These are phyloP conservation scores for Aphanomyces invadans DNA, from an alignment of 352 stramenopile genomes.

Conservation along the genomic window DNA sequence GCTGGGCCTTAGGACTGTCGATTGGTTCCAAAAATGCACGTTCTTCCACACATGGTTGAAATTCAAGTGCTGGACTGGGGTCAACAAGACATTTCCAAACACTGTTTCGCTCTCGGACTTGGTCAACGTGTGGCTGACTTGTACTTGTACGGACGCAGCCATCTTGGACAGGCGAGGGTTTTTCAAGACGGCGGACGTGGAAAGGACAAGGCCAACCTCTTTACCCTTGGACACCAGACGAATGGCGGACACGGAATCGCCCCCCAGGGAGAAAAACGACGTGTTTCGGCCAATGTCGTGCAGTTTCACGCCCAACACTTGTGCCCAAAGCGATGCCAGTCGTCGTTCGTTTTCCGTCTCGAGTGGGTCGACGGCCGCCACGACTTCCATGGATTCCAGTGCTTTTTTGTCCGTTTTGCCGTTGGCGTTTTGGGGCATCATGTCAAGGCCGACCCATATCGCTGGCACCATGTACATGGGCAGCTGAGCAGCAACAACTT, in stretches of 20 bases:
- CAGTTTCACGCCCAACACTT: background rate
- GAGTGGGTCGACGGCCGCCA: background rate
- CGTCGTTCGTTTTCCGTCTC: background rate
- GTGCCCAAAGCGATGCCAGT: background rate
- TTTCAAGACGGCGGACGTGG: background rate
- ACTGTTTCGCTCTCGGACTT: background rate
- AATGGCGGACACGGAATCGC: background rate
- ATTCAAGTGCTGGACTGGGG: background rate
- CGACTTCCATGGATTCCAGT: background rate
- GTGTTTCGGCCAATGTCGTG: background rate
- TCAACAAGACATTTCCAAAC: background rate
- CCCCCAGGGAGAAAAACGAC: slow-evolving; percentile 1
- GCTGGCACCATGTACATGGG: slow-evolving; percentile 78
- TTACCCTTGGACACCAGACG: background rate
- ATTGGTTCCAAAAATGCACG: slow-evolving; percentile 2
- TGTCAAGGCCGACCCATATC: slow-evolving; percentile 69
- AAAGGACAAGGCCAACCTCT: background rate
- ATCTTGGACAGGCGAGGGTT: background rate
- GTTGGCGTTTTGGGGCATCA: slow-evolving; percentile 73
- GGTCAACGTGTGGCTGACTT: background rate
- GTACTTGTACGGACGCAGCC: no score
- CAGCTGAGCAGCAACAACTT: slow-evolving; percentile 67
- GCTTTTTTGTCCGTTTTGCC: slow-evolving; percentile 85
- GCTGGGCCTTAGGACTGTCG: background rate
- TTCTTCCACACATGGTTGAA: background rate